These are phyloP conservation scores for Hirschfeldia incana DNA, from an alignment of 345 rosid species.

Conservation along the genomic window DNA sequence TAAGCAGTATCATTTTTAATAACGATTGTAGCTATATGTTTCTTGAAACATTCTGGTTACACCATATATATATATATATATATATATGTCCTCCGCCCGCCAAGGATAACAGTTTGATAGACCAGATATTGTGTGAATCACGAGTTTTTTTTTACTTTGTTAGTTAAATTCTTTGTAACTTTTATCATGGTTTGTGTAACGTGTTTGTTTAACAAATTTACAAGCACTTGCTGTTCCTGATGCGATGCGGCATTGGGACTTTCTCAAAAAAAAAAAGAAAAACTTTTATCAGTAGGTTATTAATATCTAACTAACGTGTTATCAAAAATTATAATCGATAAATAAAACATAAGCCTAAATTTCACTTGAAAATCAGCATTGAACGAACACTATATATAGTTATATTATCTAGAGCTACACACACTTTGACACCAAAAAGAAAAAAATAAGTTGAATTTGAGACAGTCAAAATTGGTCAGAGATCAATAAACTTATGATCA, in stretches of 20 bases:
- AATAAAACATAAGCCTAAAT: not conserved
- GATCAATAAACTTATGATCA: constrained; percentile 19
- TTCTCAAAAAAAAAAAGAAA: too few species aligned
- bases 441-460: constrained; percentile 21
- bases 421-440: constrained; percentile 3
- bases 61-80: too few species aligned
- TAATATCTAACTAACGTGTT: not conserved
- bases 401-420: not conserved
- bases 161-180: too few species aligned
- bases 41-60: not conserved
- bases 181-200: too few species aligned
- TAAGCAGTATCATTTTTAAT: not conserved
- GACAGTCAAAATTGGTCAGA: constrained; percentile 27
- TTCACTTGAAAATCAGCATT: not conserved
- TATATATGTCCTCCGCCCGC: not conserved
- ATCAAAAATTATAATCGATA: not conserved
- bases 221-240: too few species aligned
- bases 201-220: too few species aligned
- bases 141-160: too few species aligned
- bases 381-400: not conserved
- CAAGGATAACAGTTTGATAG: not conserved
- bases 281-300: not conserved
- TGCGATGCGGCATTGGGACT: too few species aligned
- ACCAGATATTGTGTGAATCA: constrained; percentile 2
- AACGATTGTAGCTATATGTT: not conserved